Conservation (phyloP, 75 land plant species). For the Pinus tabuliformis region DNA sequence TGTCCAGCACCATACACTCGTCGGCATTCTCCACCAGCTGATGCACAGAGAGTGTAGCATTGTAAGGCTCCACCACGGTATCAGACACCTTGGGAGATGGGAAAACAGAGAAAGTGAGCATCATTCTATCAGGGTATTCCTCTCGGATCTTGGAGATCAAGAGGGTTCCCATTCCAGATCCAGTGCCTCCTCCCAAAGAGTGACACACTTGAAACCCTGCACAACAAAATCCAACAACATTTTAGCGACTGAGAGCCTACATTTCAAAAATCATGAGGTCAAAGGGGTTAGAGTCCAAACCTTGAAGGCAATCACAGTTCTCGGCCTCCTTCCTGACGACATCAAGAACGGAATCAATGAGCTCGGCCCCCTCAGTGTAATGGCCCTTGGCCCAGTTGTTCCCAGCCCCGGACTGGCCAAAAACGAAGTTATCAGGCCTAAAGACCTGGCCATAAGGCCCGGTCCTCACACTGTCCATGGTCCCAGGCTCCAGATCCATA, state of each 20-base stretch:
- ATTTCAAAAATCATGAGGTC: too few relatives aligned
- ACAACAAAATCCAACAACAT: too few relatives aligned
- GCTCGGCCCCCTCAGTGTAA: conserved; percentile 62
- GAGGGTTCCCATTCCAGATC: conserved; percentile 46
- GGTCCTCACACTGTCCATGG: conserved; percentile 31
- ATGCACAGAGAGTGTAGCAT: conserved; percentile 47
- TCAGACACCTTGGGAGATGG: conserved; percentile 41
- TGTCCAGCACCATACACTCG: conserved; percentile 48
- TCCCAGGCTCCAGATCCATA: conserved; percentile 25
- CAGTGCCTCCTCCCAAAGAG: conserved; percentile 52
- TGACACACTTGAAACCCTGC: conserved; percentile 51
- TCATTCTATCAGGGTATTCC: conserved; percentile 51
- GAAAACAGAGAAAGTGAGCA: conserved; percentile 44
- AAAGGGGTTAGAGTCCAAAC: background rate
- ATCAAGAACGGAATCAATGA: conserved; percentile 54
- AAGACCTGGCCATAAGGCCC: conserved; percentile 39
- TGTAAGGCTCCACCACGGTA: conserved; percentile 46
- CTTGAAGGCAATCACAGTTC: conserved; percentile 32
- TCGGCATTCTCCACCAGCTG: conserved; percentile 56
- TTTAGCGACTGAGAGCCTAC: too few relatives aligned
- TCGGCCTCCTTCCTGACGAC: conserved; percentile 50
- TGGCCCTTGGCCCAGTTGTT: conserved; percentile 54
- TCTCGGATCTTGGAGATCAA: conserved; percentile 41
- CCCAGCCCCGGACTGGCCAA: conserved; percentile 56
- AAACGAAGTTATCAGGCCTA: conserved; percentile 42